Percentiles rank a stretch among this genome's conserved stretches.
Evolutionary conservation across 2,329 filamentous ascomycete genomes (phyloP).

Genomic region (Aciculosporium take): DNA sequence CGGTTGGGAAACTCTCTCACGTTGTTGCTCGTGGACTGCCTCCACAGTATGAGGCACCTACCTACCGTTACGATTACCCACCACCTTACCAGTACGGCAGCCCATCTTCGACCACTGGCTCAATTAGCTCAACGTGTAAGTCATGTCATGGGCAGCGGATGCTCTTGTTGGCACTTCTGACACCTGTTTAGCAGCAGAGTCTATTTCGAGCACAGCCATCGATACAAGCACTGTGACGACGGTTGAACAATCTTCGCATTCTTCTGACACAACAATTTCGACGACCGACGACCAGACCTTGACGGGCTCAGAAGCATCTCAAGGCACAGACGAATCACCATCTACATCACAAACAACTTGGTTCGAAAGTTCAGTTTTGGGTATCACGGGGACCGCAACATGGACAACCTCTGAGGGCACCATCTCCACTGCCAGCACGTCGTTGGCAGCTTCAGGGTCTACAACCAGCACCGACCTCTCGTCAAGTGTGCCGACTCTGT

Average conservation of each 20-base stretch:
- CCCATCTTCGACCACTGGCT: slow-evolving; percentile 1
- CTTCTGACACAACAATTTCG: neutral
- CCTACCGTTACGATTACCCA: slow-evolving; percentile 8
- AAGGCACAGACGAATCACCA: neutral
- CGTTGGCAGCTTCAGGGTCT: neutral
- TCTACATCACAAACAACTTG: neutral
- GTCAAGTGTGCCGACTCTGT: neutral
- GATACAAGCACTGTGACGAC: neutral
- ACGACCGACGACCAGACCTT: neutral
- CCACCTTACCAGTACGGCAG: slow-evolving; percentile 11
- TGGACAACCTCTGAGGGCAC: neutral
- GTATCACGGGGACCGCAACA: slow-evolving; percentile 3
- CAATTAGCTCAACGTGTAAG: slow-evolving; percentile 6
- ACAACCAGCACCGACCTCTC: neutral
- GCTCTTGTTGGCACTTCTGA: neutral
- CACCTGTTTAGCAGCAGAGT: neutral
- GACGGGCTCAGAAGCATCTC: neutral
- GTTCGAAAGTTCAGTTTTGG: slow-evolving; percentile 5
- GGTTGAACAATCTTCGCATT: neutral
- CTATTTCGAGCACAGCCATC: neutral
- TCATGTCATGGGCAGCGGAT: neutral
- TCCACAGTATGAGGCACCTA: slow-evolving; percentile 9
- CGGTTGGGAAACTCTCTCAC: neutral
- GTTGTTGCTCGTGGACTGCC: slow-evolving; percentile 5
- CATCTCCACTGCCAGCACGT: neutral